phyloP scores from a whole-genome alignment of 164 flowering plant species.

The Sedum album region DNA sequence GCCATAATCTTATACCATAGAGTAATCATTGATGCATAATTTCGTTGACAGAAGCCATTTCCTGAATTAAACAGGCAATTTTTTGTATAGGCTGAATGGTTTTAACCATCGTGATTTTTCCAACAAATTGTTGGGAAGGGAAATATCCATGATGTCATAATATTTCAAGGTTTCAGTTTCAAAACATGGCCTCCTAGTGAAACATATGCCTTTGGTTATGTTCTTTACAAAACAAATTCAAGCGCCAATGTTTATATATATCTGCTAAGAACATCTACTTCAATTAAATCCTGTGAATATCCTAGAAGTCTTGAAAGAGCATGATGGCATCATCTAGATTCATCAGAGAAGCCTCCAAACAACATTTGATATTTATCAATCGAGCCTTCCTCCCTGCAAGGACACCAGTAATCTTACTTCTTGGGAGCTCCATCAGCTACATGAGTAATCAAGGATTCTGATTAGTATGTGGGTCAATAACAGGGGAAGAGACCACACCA shows the following conservation, averaged over 20 bases:
- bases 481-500: too few relatives aligned
- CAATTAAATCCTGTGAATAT: neutral
- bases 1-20: conserved; percentile 45
- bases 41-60: too few relatives aligned
- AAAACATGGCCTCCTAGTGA: neutral
- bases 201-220: neutral
- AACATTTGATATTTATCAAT: neutral
- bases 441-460: neutral
- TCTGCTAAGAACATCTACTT: neutral
- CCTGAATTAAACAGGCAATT: too few relatives aligned
- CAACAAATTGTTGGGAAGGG: too few relatives aligned
- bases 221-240: neutral
- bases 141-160: too few relatives aligned
- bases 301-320: conserved; percentile 6
- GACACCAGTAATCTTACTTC: neutral
- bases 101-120: too few relatives aligned
- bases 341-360: conserved; percentile 5
- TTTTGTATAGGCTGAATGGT: too few relatives aligned
- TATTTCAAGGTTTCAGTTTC: too few relatives aligned
- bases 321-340: conserved; percentile 10
- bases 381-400: neutral
- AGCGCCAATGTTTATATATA: too few relatives aligned
- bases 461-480: neutral
- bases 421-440: conserved; percentile 7
- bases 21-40: too few relatives aligned